These are phyloP conservation scores for Plasmodium chabaudi DNA, from an alignment of 169 alveolate species.

Conservation along the genomic window DNA sequence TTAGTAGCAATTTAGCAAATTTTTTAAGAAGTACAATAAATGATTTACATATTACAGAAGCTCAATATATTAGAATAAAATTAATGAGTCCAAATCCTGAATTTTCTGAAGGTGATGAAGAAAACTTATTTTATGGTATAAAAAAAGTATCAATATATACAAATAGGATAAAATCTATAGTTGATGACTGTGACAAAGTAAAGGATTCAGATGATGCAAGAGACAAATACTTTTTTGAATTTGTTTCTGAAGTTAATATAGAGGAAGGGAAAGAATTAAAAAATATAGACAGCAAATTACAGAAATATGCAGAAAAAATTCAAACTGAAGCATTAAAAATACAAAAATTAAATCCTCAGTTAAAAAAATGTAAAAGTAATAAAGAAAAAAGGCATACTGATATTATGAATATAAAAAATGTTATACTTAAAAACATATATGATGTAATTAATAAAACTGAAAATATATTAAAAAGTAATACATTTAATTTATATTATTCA, in stretches of 20 bases:
- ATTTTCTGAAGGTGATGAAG: slow-evolving; percentile 55
- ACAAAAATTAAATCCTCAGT: slow-evolving; percentile 52
- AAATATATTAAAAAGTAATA: slow-evolving; percentile 30
- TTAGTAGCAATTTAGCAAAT: slow-evolving; percentile 76
- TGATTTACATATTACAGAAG: slow-evolving; percentile 78
- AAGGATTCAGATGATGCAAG: slow-evolving; percentile 90
- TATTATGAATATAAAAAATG: slow-evolving; percentile 51
- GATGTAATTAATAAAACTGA: slow-evolving; percentile 68
- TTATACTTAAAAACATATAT: slow-evolving; percentile 39
- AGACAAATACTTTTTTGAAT: slow-evolving; percentile 91
- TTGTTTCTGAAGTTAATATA: slow-evolving; percentile 88
- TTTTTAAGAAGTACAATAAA: slow-evolving; percentile 79
- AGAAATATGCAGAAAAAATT: slow-evolving; percentile 70
- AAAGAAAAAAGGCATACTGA: slow-evolving; percentile 70
- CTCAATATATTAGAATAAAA: slow-evolving; percentile 80
- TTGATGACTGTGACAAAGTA: slow-evolving; percentile 89
- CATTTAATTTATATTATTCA: slow-evolving; percentile 28
- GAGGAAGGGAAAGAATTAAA: slow-evolving; percentile 81
- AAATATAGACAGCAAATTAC: slow-evolving; percentile 43
- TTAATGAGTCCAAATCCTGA: slow-evolving; percentile 87
- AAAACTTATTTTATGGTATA: slow-evolving; percentile 87
- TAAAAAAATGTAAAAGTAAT: slow-evolving; percentile 59
- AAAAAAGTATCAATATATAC: slow-evolving; percentile 84
- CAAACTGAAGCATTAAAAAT: slow-evolving; percentile 71
- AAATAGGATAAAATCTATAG: slow-evolving; percentile 90